Evolutionary conservation across 306 rosid genomes (phyloP), one percentile per base, ranked within the genome.

Genomic region (Prunus campanulata): DNA sequence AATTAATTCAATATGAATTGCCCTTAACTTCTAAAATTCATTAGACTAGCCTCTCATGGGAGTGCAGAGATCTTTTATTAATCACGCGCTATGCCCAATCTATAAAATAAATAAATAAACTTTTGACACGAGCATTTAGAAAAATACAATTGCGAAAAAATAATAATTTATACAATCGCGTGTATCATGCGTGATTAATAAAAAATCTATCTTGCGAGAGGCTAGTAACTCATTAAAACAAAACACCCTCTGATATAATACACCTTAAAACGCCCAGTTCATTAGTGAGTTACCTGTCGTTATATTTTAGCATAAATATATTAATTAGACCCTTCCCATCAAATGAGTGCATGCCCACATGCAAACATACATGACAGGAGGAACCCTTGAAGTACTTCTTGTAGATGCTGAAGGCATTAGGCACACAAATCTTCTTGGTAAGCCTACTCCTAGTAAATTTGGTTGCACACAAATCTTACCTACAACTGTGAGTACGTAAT

Each of bases 351-450:
- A 42, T 44, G 49, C 68, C 64, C 44, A 59, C 27, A 44, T 73
- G 69, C 65, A 49, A 19, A 50, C 47, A 70, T 55, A 81, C 55
- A 89, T 88, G 89, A 66, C 59, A 52, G 81, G 78, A 47, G 97
- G 88, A 71, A 78, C 75, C 24, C 91, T 92, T 68, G 97, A 92
- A 87, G 88, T 92, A 4, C 89, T 92, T 68, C 83, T 92, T 52
- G 97, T 92, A 52, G 85, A 88, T 85, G 93, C 96, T 50, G 70
- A 88, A 81, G 93, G 88, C 83, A 88, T 90, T 72, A 79, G 56
- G 57, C 96, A 73, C 83, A 88, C 87, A 57, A 85, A 87, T 61
- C 63, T 92, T 84, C 73, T 92, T 74, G 97, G 97, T 90, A 88
- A 59, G 32, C 11, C 18, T n/a, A 6, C 2, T 39, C 9, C 44